These are phyloP conservation scores for Gaeumannomyces tritici DNA, from an alignment of 2,329 filamentous ascomycete genomes.

Conservation along the genomic window DNA sequence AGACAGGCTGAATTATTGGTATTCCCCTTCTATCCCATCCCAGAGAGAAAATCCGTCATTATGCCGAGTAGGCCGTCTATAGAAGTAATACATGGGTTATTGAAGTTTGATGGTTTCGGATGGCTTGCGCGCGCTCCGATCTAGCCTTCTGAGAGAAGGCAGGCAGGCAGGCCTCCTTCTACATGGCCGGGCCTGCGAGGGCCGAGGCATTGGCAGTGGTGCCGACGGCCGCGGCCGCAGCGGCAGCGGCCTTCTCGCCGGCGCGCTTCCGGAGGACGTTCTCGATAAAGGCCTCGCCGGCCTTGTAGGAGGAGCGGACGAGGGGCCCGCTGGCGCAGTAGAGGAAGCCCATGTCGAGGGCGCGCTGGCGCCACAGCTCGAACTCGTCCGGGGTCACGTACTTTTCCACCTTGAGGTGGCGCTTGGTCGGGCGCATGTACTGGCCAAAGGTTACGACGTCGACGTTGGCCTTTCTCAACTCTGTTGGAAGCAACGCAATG, in stretches of 20 bases:
- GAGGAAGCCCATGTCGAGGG: constrained; percentile 89
- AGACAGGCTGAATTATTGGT: not conserved
- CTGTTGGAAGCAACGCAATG: no score
- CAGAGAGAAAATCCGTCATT: not conserved
- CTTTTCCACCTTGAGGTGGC: constrained; percentile 92
- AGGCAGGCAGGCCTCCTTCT: no score
- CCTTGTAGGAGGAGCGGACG: constrained; percentile 93
- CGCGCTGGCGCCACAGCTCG: constrained; percentile 81
- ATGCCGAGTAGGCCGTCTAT: not conserved
- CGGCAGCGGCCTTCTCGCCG: constrained; percentile 23
- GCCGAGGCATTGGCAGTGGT: not conserved
- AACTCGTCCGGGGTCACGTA: constrained; percentile 90
- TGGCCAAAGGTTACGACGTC: constrained; percentile 99
- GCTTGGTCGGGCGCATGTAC: constrained; percentile 98
- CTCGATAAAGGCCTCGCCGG: constrained; percentile 96
- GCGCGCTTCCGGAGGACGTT: constrained; percentile 85
- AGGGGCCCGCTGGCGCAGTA: constrained; percentile 93
- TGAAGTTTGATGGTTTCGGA: not conserved
- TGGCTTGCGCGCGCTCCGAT: not conserved
- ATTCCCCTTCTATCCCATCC: not conserved
- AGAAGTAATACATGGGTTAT: not conserved
- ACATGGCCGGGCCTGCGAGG: no score
- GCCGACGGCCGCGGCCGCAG: not conserved
- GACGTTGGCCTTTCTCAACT: constrained; percentile 70
- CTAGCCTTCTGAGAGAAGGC: no score